Conservation (phyloP, 495 filamentous ascomycete species). For the Daldinia decipiens region DNA sequence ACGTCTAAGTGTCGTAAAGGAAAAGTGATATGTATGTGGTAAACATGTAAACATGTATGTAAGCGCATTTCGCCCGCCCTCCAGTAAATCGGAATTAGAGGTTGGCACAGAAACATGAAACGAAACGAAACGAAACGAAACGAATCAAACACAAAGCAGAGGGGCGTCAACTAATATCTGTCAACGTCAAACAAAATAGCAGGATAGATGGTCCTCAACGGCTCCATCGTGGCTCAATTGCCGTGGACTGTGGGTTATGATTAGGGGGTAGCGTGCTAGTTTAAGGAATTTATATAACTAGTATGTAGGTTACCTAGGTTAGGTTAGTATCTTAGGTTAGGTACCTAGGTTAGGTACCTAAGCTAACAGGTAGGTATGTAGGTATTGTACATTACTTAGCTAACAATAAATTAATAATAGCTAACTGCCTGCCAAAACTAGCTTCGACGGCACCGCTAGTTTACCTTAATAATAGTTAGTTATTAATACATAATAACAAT, state of each 20-base stretch:
- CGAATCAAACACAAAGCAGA: constrained; percentile 19
- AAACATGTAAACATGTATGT: not conserved
- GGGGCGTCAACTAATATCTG: constrained; percentile 30
- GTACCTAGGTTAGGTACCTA: not conserved
- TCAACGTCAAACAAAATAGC: constrained; percentile 24
- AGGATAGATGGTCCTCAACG: constrained; percentile 20
- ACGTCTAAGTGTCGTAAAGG: not conserved
- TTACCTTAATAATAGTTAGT: not conserved
- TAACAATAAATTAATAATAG: not conserved
- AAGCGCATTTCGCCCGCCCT: constrained; percentile 1
- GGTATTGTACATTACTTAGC: too few species aligned
- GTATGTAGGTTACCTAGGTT: not conserved
- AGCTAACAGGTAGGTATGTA: too few species aligned
- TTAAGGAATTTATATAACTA: constrained; percentile 5
- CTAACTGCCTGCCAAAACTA: constrained; percentile 31
- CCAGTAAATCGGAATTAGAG: constrained; percentile 12
- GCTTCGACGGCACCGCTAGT: not conserved
- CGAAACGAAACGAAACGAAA: constrained; percentile 28
- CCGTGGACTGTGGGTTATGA: constrained; percentile 26
- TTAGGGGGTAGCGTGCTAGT: constrained; percentile 26
- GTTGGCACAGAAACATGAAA: constrained; percentile 19
- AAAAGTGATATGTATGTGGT: not conserved
- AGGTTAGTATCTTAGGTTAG: too few species aligned
- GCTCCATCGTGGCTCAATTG: constrained; percentile 31
- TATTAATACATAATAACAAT: too few species aligned